These are phyloP conservation scores for Eucalyptus shirleyi DNA, from an alignment of 345 rosid species.

Conservation along the genomic window DNA sequence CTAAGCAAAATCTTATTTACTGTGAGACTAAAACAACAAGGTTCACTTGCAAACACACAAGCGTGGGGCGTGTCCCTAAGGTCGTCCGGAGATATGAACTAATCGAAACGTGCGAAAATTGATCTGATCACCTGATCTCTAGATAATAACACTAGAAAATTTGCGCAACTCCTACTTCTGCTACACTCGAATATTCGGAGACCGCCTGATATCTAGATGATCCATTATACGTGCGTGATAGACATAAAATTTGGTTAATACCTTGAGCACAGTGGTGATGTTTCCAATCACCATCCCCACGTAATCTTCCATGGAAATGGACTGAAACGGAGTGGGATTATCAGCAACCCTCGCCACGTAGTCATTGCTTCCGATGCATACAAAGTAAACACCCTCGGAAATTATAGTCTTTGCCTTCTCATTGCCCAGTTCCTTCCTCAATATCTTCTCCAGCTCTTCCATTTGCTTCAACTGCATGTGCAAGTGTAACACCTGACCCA, in stretches of 20 bases:
- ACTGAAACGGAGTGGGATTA: neutral
- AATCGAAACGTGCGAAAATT: neutral
- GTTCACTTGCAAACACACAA: no score
- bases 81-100: no score
- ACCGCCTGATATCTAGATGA: no score
- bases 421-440: neutral
- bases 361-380: slow-evolving; percentile 1
- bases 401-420: neutral
- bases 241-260: neutral
- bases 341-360: neutral
- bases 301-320: neutral
- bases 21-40: no score
- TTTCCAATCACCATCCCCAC: slow-evolving; percentile 8
- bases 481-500: neutral
- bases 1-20: neutral
- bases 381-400: neutral
- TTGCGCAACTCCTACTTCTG: no score
- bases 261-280: slow-evolving; percentile 1
- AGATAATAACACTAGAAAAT: neutral
- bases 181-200: no score
- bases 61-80: no score
- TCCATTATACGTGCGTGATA: no score
- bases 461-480: neutral
- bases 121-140: no score
- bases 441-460: neutral